phyloP scores from a whole-genome alignment of 2,329 filamentous ascomycete genomes.

The Xylariaceae sp. region DNA sequence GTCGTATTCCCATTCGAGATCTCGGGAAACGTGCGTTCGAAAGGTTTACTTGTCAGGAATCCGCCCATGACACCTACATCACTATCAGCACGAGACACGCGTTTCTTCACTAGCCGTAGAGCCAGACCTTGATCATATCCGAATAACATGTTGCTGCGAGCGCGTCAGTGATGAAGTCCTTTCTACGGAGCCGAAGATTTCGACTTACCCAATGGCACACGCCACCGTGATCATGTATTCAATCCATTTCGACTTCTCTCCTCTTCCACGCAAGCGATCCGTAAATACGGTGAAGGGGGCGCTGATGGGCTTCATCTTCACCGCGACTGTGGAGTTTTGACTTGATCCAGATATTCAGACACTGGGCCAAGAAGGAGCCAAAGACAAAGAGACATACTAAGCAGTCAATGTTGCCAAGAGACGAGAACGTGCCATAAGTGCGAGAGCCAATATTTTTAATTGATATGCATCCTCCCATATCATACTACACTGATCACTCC shows the following conservation, averaged over 20 bases:
- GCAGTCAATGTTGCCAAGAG: too few species aligned
- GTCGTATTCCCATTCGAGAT: conserved; percentile 1
- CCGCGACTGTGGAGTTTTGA: too few species aligned
- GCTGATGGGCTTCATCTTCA: conserved; percentile 1
- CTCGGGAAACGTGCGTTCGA: neutral
- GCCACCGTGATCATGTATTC: conserved; percentile 1
- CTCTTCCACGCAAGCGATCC: conserved; percentile 1
- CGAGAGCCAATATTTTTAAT: too few species aligned
- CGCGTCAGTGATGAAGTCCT: neutral
- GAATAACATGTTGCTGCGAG: neutral
- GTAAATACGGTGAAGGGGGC: conserved; percentile 1
- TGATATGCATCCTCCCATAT: too few species aligned
- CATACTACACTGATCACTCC: too few species aligned
- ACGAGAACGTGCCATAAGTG: too few species aligned
- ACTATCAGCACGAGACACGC: too few species aligned
- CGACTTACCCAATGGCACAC: neutral
- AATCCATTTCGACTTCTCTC: conserved; percentile 1
- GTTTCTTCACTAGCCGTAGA: too few species aligned
- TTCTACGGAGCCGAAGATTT: neutral
- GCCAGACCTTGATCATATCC: conserved; percentile 1
- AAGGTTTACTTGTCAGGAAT: neutral
- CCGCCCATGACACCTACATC: neutral
- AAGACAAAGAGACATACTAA: too few species aligned
- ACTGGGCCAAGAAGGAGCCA: neutral
- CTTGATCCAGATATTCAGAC: too few species aligned